Evolutionary conservation across 2,329 filamentous ascomycete genomes (phyloP).

Genomic region (Ophiostoma himal-ulmi): DNA sequence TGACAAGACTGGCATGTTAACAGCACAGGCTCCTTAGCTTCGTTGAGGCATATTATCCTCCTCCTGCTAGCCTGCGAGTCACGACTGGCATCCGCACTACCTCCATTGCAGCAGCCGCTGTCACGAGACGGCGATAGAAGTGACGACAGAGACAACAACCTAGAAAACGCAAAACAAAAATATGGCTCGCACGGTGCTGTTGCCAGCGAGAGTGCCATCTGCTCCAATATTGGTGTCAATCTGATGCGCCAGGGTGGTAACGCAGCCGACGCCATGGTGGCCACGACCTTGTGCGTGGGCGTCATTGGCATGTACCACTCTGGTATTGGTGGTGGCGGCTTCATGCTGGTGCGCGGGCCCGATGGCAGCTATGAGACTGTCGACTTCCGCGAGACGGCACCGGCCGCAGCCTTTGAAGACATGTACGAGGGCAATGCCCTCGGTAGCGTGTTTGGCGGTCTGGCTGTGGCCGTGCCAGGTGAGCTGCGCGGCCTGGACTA

Average conservation of each 20-base stretch:
- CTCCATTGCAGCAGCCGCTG: conserved; percentile 21
- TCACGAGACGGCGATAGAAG: not conserved
- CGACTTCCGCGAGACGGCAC: conserved; percentile 85
- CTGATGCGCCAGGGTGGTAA: conserved; percentile 59
- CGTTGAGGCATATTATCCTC: conserved; percentile 13
- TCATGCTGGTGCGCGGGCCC: conserved; percentile 69
- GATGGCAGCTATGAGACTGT: conserved; percentile 77
- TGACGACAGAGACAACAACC: not conserved
- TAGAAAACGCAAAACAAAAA: not conserved
- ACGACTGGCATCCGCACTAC: conserved; percentile 9
- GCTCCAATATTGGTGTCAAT: conserved; percentile 62
- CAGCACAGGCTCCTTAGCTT: not conserved
- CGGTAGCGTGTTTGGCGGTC: conserved; percentile 63
- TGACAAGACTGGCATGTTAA: not conserved
- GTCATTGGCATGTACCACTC: conserved; percentile 71
- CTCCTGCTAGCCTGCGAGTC: conserved; percentile 18
- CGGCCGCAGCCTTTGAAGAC: conserved; percentile 70
- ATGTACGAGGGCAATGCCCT: conserved; percentile 73
- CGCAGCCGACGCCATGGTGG: conserved; percentile 70
- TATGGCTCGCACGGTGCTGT: conserved; percentile 50
- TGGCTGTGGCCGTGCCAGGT: conserved; percentile 66
- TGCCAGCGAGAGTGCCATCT: conserved; percentile 63
- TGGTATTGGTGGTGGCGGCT: conserved; percentile 85
- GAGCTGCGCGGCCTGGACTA: conserved; percentile 75
- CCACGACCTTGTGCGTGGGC: conserved; percentile 68